Percentiles rank a stretch among this genome's conserved stretches.
Evolutionary conservation across 164 flowering plant genomes (phyloP).

Genomic region (Liriodendron chinense): DNA sequence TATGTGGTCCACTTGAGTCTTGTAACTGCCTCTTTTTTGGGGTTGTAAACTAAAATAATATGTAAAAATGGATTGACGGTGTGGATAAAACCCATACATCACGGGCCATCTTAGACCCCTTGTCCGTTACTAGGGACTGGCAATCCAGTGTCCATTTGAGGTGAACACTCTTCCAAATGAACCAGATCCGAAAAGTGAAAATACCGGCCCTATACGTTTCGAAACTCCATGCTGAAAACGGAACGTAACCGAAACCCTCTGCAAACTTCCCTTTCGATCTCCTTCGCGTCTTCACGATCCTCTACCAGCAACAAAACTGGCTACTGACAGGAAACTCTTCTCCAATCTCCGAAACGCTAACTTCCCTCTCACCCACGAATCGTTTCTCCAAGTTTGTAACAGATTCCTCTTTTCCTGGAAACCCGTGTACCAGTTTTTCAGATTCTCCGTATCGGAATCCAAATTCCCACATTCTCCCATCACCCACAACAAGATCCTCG

Average conservation of each 20-base stretch:
- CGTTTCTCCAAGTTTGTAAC: slow-evolving; percentile 91
- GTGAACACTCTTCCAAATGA: neutral
- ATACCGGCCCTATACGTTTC: neutral
- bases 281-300: slow-evolving; percentile 70
- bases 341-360: slow-evolving; percentile 30
- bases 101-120: no score
- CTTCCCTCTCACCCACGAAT: slow-evolving; percentile 59
- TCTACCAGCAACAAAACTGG: slow-evolving; percentile 71
- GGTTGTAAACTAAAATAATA: no score
- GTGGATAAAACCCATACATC: no score
- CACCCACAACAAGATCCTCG: slow-evolving; percentile 74
- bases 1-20: no score
- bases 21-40: no score
- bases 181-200: neutral
- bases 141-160: no score
- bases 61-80: no score
- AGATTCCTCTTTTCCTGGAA: slow-evolving; percentile 74
- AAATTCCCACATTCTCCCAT: slow-evolving; percentile 49
- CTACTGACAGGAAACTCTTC: slow-evolving; percentile 49
- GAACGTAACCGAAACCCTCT: slow-evolving; percentile 5
- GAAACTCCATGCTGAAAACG: neutral
- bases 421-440: slow-evolving; percentile 66
- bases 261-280: slow-evolving; percentile 46
- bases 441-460: slow-evolving; percentile 41
- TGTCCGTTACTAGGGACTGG: no score